Conservation (phyloP, 306 rosid species). For the Begonia peltatifolia region DNA sequence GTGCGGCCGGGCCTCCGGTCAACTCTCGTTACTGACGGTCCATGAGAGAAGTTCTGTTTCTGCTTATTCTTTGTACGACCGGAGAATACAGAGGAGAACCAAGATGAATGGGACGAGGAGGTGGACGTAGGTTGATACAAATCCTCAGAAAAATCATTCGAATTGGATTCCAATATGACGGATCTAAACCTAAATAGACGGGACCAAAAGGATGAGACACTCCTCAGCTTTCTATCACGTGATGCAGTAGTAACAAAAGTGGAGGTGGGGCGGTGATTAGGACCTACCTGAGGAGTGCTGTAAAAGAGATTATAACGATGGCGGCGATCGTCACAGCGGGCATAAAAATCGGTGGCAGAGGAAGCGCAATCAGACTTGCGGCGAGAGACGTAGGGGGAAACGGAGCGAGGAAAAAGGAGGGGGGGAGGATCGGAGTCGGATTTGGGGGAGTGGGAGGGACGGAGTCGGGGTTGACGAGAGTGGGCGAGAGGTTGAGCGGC, state of each 20-base stretch:
- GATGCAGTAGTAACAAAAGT: slow-evolving; percentile 2
- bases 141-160: slow-evolving; percentile 2
- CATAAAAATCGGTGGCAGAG: slow-evolving; percentile 3
- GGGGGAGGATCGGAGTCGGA: slow-evolving; percentile 9
- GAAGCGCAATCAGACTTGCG: slow-evolving; percentile 46
- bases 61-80: slow-evolving; percentile 19
- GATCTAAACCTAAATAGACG: slow-evolving; percentile 40
- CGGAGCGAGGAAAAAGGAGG: slow-evolving; percentile 67
- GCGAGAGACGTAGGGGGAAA: slow-evolving; percentile 70
- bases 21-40: slow-evolving; percentile 6
- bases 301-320: slow-evolving; percentile 23
- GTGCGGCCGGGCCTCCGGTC: slow-evolving; percentile 14
- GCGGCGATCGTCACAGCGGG: slow-evolving; percentile 6
- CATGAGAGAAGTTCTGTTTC: slow-evolving; percentile 2
- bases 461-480: slow-evolving; percentile 18
- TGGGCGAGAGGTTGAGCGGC: slow-evolving; percentile 53
- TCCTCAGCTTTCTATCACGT: slow-evolving; percentile 26
- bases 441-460: neutral
- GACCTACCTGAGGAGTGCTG: slow-evolving; percentile 82
- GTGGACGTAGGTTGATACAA: slow-evolving; percentile 10
- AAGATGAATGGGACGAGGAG: slow-evolving; percentile 40
- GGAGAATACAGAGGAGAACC: slow-evolving; percentile 50
- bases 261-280: slow-evolving; percentile 15
- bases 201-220: slow-evolving; percentile 29
- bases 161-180: slow-evolving; percentile 30